Base-by-base conservation (phyloP, 768 basidiomycete genomes). In the Aureoboletus auriporus region DNA sequence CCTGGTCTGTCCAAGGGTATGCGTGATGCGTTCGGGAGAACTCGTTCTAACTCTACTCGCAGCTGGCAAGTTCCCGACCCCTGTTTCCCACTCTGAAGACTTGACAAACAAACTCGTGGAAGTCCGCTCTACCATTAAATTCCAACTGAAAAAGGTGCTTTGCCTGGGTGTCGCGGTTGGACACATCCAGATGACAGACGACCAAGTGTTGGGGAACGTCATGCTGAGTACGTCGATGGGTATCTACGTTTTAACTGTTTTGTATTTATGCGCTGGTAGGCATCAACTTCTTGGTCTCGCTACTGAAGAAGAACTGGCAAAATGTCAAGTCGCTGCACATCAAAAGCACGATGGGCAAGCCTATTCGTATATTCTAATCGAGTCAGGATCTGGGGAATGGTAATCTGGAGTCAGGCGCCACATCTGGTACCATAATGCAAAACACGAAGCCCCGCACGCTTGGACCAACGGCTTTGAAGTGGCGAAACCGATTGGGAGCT, bases 271-370 rank as follows among this genome's bases (percentile, higher is more conserved):
- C 58, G 46, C 29, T 29, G 38, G 34, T 33, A 92, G 90, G 91
- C 72, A 95, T 98, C 81, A 99, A 99, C 85, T 99, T 99, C 83
- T 82, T 99, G 63, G 93, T 99, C 65, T 98, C 96, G 16, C 75
- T 99, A 53, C 83, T 99, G 69, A 98, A 98, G 84, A 99, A 99
- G 83, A 90, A 95, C 77, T 92, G 93, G 93, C 96, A 98, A 73
- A 99, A 98, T 75, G 87, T 98, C 77, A 93, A 93, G 77, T 95
- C 93, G 45, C 78, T 98, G 56, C 93, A 97, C 80, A 85, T 99
- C 79, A 99, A 99, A 81, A 84, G 85, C 64, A 93, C 95, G 66
- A 99, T 98, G 96, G 95, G 95, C 79, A 96, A 95, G 75, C 92
- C 94, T 52, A 74, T 94, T 62, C 92, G 95, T 51, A 77, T 98